Percentiles rank a stretch among this genome's conserved stretches.
Evolutionary conservation across 228 moss, liverwort and hornwort genomes (phyloP).

Genomic region (Sphagnum fallax): DNA sequence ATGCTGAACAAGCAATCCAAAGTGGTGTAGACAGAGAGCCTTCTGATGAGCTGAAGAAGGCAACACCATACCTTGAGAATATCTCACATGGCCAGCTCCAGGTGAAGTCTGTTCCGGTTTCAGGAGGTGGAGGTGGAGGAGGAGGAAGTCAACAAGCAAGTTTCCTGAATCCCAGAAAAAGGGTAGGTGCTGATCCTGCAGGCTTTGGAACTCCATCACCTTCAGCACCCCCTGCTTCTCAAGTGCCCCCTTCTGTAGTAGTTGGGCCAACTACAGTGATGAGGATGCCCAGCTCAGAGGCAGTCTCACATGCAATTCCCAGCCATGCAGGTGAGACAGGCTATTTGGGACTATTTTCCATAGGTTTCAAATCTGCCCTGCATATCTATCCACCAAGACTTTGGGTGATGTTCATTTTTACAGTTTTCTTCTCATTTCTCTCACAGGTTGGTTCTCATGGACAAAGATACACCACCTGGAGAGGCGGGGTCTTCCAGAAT

Average conservation of each 20-base stretch:
- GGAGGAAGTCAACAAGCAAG: conserved; percentile 14
- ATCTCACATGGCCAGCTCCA: conserved; percentile 58
- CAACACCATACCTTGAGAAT: conserved; percentile 53
- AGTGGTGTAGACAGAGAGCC: conserved; percentile 28
- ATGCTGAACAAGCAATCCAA: conserved; percentile 43
- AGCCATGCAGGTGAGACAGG: conserved; percentile 80
- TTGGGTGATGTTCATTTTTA: no score
- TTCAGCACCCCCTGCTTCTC: no score
- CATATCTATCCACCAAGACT: no score
- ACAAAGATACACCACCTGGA: conserved; percentile 70
- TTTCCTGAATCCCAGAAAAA: conserved; percentile 7
- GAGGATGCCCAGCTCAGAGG: conserved; percentile 5
- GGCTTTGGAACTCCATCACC: conserved; percentile 13
- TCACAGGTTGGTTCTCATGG: conserved; percentile 98
- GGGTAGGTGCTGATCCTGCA: conserved; percentile 20
- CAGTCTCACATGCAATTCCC: conserved; percentile 61
- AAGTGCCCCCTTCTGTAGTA: conserved; percentile 20
- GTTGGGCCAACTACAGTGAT: conserved; percentile 26
- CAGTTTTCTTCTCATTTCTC: no score
- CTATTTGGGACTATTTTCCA: no score
- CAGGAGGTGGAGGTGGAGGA: background rate
- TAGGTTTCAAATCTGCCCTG: no score
- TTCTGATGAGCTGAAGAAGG: conserved; percentile 32
- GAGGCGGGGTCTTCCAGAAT: conserved; percentile 77
- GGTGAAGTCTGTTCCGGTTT: conserved; percentile 8